Conservation (phyloP, 2,329 filamentous ascomycete species). For the Emergomyces africanus region DNA sequence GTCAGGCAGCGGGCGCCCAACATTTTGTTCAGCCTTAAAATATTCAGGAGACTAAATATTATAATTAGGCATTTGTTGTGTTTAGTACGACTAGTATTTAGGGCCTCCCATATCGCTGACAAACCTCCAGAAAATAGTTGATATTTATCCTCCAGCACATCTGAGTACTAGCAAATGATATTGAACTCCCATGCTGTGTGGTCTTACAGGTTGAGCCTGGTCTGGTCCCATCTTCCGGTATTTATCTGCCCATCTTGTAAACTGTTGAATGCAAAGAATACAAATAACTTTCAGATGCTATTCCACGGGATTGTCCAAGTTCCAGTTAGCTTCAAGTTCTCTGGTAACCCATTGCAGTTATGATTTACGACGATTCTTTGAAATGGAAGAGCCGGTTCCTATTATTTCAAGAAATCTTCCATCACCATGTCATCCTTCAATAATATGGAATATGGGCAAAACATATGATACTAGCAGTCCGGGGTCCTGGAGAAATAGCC, state of each 20-base stretch:
- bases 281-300: neutral
- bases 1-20: no score
- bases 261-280: neutral
- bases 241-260: neutral
- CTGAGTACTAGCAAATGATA: neutral
- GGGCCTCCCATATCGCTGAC: no score
- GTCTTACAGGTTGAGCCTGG: neutral
- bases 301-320: neutral
- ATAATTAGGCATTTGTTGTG: no score
- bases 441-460: neutral
- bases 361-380: neutral
- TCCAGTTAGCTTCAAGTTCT: neutral
- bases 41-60: no score
- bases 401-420: neutral
- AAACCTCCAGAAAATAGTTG: no score
- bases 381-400: neutral
- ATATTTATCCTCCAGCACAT: neutral
- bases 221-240: no score
- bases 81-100: no score
- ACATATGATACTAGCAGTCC: neutral
- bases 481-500: neutral
- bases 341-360: no score
- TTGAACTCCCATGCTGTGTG: neutral
- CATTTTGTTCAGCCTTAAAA: no score
- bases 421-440: neutral